Evolutionary conservation across 345 rosid species (phyloP).

Genomic region (Camelina laxa): DNA sequence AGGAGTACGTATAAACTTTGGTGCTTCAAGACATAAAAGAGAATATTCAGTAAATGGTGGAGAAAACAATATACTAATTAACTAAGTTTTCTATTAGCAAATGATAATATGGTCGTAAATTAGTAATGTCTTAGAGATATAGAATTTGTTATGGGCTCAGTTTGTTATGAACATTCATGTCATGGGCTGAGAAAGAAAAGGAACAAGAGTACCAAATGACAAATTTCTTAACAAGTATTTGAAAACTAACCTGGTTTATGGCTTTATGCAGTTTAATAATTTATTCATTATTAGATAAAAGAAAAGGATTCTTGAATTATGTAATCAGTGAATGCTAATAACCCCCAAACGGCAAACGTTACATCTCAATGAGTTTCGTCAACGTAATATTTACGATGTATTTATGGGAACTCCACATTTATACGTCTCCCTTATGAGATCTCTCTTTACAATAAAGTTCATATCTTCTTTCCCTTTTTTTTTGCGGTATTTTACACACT

Average conservation of each 20-base stretch:
- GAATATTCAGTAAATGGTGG: not conserved
- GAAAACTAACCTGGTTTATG: too few species aligned
- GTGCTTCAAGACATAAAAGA: not conserved
- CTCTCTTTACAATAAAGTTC: not conserved
- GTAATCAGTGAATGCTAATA: not conserved
- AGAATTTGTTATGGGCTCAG: not conserved
- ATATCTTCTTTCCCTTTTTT: not conserved
- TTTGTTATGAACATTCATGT: not conserved
- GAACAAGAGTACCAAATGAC: not conserved
- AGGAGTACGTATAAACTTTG: too few species aligned
- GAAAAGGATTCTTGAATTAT: not conserved
- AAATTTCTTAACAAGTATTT: not conserved
- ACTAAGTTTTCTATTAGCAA: not conserved
- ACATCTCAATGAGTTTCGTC: conserved; percentile 6
- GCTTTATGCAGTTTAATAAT: too few species aligned
- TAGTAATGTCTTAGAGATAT: not conserved
- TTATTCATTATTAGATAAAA: not conserved
- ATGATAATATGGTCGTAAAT: not conserved
- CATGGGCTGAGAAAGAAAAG: not conserved
- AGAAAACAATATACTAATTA: not conserved
- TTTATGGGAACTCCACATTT: conserved; percentile 9
- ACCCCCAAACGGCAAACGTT: conserved; percentile 10
- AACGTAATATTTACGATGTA: conserved; percentile 32
- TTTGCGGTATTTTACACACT: not conserved
- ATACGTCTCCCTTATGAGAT: conserved; percentile 24